These are phyloP conservation scores for Malbranchea cinnamomea DNA, from an alignment of 2,329 filamentous ascomycete genomes.

Conservation along the genomic window DNA sequence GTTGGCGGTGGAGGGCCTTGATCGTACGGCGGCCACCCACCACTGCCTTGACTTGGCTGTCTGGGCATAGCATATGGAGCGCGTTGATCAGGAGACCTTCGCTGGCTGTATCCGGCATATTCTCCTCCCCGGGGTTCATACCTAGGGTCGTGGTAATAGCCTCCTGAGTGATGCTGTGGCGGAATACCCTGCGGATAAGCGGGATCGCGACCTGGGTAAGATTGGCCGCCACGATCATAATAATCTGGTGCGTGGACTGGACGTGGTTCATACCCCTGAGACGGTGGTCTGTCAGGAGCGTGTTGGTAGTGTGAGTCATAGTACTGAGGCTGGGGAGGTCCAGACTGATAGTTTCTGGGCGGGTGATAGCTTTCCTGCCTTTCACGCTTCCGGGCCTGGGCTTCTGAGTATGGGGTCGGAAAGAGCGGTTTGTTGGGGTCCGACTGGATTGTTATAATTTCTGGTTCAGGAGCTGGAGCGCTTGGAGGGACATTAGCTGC, in stretches of 20 bases:
- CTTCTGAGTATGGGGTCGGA: slow-evolving; percentile 8
- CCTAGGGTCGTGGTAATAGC: too few relatives aligned
- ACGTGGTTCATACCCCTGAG: too few relatives aligned
- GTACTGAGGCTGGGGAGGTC: too few relatives aligned
- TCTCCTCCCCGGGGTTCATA: too few relatives aligned
- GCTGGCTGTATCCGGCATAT: background rate
- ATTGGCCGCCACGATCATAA: slow-evolving; percentile 5
- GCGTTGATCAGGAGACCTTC: too few relatives aligned
- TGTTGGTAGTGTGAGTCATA: slow-evolving; percentile 2
- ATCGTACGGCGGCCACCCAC: background rate
- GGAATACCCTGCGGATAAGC: slow-evolving; percentile 4
- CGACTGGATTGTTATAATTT: slow-evolving; percentile 9
- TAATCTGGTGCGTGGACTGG: too few relatives aligned
- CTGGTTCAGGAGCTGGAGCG: too few relatives aligned
- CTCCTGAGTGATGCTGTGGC: slow-evolving; percentile 1
- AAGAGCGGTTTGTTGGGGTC: slow-evolving; percentile 9
- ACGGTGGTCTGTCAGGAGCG: slow-evolving; percentile 5
- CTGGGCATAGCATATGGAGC: too few relatives aligned
- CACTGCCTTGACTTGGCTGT: background rate
- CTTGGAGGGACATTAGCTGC: too few relatives aligned
- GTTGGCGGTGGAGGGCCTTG: background rate
- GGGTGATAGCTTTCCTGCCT: too few relatives aligned
- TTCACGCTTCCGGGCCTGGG: slow-evolving; percentile 7
- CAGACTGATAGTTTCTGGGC: too few relatives aligned
- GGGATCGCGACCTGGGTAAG: background rate